Evolutionary conservation across 768 basidiomycete species (phyloP).

Genomic region (Harrya chromipes): DNA sequence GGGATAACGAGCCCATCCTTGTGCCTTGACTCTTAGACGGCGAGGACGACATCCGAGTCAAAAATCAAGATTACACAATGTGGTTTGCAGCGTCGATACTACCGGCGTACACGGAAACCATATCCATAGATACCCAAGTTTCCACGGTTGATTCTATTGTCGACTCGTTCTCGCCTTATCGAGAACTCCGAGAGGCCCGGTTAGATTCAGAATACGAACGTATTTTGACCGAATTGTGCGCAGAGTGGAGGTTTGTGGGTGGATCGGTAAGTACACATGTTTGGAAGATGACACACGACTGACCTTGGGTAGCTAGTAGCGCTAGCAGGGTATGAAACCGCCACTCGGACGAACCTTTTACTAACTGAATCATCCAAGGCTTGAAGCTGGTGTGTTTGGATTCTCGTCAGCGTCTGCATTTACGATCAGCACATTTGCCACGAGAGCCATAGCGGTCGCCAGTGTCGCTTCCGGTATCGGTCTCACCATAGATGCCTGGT

Average conservation of each 20-base stretch:
- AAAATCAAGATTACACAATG: slow-evolving; percentile 2
- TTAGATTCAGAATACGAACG: slow-evolving; percentile 49
- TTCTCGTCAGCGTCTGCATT: slow-evolving; percentile 55
- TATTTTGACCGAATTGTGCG: slow-evolving; percentile 45
- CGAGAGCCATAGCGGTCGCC: slow-evolving; percentile 52
- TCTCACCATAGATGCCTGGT: slow-evolving; percentile 61
- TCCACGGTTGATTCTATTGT: slow-evolving; percentile 38
- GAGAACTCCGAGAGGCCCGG: slow-evolving; percentile 42
- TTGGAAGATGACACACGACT: not conserved
- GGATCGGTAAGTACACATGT: slow-evolving; percentile 43
- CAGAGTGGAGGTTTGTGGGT: slow-evolving; percentile 68
- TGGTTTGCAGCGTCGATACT: slow-evolving; percentile 40
- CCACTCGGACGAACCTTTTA: not conserved
- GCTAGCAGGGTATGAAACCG: slow-evolving; percentile 48
- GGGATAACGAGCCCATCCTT: slow-evolving; percentile 11
- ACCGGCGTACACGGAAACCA: slow-evolving; percentile 44
- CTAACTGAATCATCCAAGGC: slow-evolving; percentile 20
- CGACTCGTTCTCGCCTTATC: slow-evolving; percentile 54
- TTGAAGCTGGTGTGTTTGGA: slow-evolving; percentile 60
- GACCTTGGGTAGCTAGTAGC: slow-evolving; percentile 47
- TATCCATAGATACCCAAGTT: slow-evolving; percentile 27
- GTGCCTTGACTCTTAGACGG: slow-evolving; percentile 19
- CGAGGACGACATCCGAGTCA: slow-evolving; percentile 3
- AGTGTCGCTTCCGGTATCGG: slow-evolving; percentile 64
- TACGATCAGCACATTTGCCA: slow-evolving; percentile 43